A percentile compares a stretch with the other conserved stretches of the same genome.
phyloP scores from a whole-genome alignment of 148 eudicot species.

The Rhododendron simsii region DNA sequence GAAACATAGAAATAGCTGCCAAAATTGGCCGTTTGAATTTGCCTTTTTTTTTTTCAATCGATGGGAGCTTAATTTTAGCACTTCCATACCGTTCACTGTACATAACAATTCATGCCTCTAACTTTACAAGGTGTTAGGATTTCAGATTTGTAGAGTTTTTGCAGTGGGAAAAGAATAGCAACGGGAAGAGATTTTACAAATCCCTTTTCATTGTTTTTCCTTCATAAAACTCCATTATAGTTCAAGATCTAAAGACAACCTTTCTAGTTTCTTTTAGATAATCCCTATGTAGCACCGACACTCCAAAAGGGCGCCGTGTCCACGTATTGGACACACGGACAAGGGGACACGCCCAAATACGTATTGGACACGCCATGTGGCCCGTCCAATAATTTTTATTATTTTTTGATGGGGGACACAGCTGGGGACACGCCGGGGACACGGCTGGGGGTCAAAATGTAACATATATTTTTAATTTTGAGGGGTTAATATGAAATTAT shows the following conservation, averaged over 20 bases:
- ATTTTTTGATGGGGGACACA: too few relatives aligned
- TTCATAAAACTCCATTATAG: neutral
- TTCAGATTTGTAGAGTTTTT: neutral
- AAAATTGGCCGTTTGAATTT: neutral
- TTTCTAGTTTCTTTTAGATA: neutral
- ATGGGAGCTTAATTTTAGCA: neutral
- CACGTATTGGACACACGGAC: too few relatives aligned
- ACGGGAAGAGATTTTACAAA: neutral
- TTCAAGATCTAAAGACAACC: neutral
- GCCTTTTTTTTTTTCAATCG: neutral
- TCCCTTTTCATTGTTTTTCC: neutral
- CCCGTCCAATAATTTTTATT: too few relatives aligned
- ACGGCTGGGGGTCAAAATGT: too few relatives aligned
- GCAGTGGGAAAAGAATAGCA: neutral
- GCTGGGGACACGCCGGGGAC: too few relatives aligned
- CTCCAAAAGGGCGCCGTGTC: too few relatives aligned
- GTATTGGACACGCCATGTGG: too few relatives aligned
- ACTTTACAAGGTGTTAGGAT: neutral
- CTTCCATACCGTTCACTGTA: neutral
- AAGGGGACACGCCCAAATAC: too few relatives aligned
- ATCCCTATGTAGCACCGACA: too few relatives aligned
- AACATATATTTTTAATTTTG: too few relatives aligned
- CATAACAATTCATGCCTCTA: neutral
- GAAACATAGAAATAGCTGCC: neutral
- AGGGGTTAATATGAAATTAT: too few relatives aligned